phyloP scores from a whole-genome alignment of 176 grass and related monocot species.

The Rhynchospora pubera region DNA sequence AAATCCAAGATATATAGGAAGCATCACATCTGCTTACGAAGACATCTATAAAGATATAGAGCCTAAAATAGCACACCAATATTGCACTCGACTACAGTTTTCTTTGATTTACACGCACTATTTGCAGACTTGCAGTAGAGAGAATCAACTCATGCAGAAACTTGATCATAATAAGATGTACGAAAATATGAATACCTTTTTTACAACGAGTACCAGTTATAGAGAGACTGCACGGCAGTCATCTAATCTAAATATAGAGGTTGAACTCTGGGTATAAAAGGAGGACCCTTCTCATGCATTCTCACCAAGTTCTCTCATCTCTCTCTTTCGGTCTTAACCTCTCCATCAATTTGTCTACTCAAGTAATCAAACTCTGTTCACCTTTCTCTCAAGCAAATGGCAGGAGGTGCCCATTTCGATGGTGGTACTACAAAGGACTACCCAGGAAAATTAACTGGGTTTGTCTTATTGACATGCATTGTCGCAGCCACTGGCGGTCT shows the following conservation, averaged over 20 bases:
- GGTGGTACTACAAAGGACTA: slow-evolving; percentile 9
- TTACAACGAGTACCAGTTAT: background rate
- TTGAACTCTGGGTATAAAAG: background rate
- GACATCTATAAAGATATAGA: background rate
- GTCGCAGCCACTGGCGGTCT: slow-evolving; percentile 27
- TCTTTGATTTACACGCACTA: background rate
- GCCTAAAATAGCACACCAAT: background rate
- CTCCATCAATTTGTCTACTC: background rate
- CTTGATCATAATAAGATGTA: background rate
- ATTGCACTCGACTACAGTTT: background rate
- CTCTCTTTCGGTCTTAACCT: background rate
- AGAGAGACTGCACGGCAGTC: background rate
- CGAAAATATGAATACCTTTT: background rate
- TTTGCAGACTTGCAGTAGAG: too few relatives aligned
- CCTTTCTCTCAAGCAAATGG: slow-evolving; percentile 10
- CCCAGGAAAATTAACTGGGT: slow-evolving; percentile 15
- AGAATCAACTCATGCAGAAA: too few relatives aligned
- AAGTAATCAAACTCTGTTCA: background rate
- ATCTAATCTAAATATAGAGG: background rate
- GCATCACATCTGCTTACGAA: too few relatives aligned
- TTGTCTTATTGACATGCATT: slow-evolving; percentile 15
- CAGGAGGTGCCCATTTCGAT: background rate
- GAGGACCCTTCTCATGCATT: background rate
- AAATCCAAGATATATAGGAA: too few relatives aligned
- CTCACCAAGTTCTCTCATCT: background rate